Conservation (phyloP, 2,329 filamentous ascomycete genomes). For the Sclerotinia sclerotiorum region DNA sequence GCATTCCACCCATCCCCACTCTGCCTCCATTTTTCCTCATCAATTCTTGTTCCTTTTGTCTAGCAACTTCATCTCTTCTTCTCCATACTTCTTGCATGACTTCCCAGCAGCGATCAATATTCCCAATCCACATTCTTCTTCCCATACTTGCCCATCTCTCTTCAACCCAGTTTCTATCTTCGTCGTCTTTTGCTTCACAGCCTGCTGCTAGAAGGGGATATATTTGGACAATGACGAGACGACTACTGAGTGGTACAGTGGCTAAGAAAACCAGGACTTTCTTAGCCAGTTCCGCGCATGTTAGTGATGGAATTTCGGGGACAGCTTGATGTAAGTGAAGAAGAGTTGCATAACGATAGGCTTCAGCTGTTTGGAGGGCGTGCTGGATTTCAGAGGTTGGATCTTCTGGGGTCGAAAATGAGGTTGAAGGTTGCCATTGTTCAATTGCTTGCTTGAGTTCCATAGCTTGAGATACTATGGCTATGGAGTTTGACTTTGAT, state of each 20-base stretch:
- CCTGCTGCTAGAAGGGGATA: constrained; percentile 68
- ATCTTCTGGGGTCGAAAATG: constrained; percentile 63
- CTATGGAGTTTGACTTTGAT: constrained; percentile 52
- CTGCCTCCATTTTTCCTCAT: constrained; percentile 27
- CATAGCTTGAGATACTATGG: constrained; percentile 61
- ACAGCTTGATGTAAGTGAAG: constrained; percentile 68
- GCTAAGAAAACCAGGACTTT: constrained; percentile 61
- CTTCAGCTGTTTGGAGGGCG: constrained; percentile 64
- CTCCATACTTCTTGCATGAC: constrained; percentile 67
- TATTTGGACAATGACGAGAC: constrained; percentile 67
- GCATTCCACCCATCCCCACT: constrained; percentile 2
- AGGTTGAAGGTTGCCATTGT: constrained; percentile 52
- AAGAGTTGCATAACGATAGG: constrained; percentile 66
- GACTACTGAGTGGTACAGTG: constrained; percentile 60
- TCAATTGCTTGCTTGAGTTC: constrained; percentile 61
- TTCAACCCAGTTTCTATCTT: constrained; percentile 64
- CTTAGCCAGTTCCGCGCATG: constrained; percentile 58
- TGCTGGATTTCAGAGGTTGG: constrained; percentile 61
- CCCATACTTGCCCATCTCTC: constrained; percentile 62
- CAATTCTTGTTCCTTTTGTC: constrained; percentile 30
- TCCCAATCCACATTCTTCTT: constrained; percentile 63
- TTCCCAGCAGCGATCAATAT: constrained; percentile 63
- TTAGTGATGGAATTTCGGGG: constrained; percentile 62
- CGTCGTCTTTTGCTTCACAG: constrained; percentile 58
- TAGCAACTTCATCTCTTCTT: constrained; percentile 53